phyloP scores from a whole-genome alignment of 1,284 basidiomycete species.

The Ceratobasidium theobromae region DNA sequence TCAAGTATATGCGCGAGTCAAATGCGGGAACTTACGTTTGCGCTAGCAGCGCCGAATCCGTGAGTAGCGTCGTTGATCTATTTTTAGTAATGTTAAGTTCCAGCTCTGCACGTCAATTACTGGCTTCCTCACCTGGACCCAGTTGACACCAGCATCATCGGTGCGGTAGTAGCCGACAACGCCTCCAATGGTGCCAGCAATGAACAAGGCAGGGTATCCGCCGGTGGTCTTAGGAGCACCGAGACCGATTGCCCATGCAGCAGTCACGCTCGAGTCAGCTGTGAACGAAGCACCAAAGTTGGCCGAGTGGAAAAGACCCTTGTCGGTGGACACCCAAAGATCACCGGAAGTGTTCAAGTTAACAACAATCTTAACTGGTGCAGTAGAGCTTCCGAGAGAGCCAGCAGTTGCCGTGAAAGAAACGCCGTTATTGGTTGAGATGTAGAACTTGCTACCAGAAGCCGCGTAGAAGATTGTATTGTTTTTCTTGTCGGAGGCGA shows the following conservation, averaged over 20 bases:
- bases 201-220: constrained; percentile 59
- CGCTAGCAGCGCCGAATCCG: constrained; percentile 57
- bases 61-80: constrained; percentile 61
- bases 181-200: constrained; percentile 55
- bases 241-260: constrained; percentile 60
- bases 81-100: not conserved
- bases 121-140: constrained; percentile 46
- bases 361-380: constrained; percentile 55
- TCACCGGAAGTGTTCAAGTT: constrained; percentile 55
- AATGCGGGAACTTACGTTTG: constrained; percentile 44
- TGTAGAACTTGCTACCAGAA: constrained; percentile 55
- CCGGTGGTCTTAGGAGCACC: constrained; percentile 55
- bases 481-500: constrained; percentile 62
- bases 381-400: constrained; percentile 52
- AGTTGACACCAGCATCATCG: constrained; percentile 58
- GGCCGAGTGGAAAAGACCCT: constrained; percentile 61
- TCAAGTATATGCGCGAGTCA: constrained; percentile 54
- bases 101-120: not conserved
- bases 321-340: constrained; percentile 63
- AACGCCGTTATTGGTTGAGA: constrained; percentile 56
- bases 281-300: constrained; percentile 55
- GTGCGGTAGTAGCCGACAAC: constrained; percentile 57
- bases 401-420: constrained; percentile 51
- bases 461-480: constrained; percentile 61
- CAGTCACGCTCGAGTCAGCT: constrained; percentile 50